Conservation (phyloP, 352 stramenopile genomes). For the Phytopythium aichiense region DNA sequence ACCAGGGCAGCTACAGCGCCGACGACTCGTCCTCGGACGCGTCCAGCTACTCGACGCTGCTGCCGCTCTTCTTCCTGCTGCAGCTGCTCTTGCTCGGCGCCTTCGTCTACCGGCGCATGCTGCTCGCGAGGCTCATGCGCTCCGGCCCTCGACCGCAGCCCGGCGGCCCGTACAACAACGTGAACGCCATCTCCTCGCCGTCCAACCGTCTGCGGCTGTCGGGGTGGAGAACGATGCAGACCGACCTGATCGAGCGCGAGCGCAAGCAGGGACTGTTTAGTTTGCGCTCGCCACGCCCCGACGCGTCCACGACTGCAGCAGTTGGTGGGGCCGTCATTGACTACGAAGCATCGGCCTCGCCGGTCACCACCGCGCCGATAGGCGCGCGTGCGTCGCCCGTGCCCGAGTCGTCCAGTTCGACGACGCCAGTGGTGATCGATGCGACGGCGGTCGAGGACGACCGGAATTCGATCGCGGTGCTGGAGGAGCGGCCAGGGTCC, state of each 20-base stretch:
- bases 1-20: slow-evolving; percentile 12
- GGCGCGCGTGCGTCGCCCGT: background rate
- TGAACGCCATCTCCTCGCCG: slow-evolving; percentile 57
- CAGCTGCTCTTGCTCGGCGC: slow-evolving; percentile 54
- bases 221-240: slow-evolving; percentile 52
- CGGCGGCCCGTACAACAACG: slow-evolving; percentile 72
- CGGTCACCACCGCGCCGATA: background rate
- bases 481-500: slow-evolving; percentile 2
- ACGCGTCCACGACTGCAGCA: background rate
- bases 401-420: background rate
- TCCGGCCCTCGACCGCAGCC: background rate
- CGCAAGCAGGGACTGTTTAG: slow-evolving; percentile 30
- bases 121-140: slow-evolving; percentile 24
- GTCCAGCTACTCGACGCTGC: slow-evolving; percentile 49
- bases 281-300: background rate
- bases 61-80: slow-evolving; percentile 66
- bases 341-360: background rate
- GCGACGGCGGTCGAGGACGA: background rate
- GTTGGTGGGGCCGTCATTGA: background rate
- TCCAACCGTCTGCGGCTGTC: slow-evolving; percentile 64
- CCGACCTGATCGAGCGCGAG: slow-evolving; percentile 52
- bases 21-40: slow-evolving; percentile 11
- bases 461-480: slow-evolving; percentile 7
- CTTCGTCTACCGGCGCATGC: slow-evolving; percentile 52
- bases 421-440: background rate